Percentiles rank a stretch among this genome's conserved stretches.
phyloP scores from a whole-genome alignment of 805 yeast species.

The Zygotorulaspora florentina region DNA sequence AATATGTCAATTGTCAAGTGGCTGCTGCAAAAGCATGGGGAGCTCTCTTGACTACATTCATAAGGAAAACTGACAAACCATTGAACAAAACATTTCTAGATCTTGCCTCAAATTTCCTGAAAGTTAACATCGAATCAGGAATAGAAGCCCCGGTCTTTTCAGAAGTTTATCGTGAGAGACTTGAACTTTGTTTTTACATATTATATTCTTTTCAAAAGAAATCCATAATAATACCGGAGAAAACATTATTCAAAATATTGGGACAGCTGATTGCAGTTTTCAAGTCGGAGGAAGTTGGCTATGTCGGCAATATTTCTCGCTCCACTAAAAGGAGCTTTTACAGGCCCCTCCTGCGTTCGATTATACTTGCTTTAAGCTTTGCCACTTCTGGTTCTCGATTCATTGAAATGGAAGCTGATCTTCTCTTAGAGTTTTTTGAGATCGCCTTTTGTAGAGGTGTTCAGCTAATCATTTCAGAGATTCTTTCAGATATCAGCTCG shows the following conservation, averaged over 20 bases:
- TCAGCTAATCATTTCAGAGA: constrained; percentile 51
- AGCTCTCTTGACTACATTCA: constrained; percentile 64
- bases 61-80: constrained; percentile 40
- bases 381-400: constrained; percentile 42
- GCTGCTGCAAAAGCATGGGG: constrained; percentile 73
- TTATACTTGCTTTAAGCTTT: constrained; percentile 46
- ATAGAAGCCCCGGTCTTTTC: constrained; percentile 44
- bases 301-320: constrained; percentile 40
- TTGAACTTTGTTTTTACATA: constrained; percentile 60
- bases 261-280: constrained; percentile 34
- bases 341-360: constrained; percentile 57
- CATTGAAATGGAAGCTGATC: constrained; percentile 45
- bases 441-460: constrained; percentile 63
- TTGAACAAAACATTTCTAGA: constrained; percentile 36
- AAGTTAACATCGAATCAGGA: constrained; percentile 49
- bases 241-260: constrained; percentile 24
- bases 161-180: constrained; percentile 54
- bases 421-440: constrained; percentile 55
- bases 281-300: constrained; percentile 48
- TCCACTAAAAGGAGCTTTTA: constrained; percentile 41
- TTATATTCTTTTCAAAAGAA: constrained; percentile 28
- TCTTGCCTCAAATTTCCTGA: constrained; percentile 48
- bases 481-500: constrained; percentile 50
- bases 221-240: constrained; percentile 22
- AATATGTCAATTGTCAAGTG: constrained; percentile 61